Base-by-base conservation (phyloP, 2,329 filamentous ascomycete genomes). In the Trichoderma gracile region DNA sequence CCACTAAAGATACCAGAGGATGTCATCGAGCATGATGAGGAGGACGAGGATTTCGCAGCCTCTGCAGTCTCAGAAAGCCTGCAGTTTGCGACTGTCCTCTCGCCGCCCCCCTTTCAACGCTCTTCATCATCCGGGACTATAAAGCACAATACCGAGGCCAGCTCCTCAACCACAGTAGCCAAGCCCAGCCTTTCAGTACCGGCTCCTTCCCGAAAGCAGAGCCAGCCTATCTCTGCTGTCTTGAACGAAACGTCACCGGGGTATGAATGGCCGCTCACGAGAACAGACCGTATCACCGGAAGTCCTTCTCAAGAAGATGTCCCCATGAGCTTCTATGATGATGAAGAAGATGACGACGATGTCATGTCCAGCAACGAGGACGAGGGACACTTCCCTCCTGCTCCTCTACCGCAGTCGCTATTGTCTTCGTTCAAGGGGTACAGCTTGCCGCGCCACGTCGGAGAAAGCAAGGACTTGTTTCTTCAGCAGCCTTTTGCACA, bases 21-120 rank as follows among this genome's bases (percentile, higher is more conserved):
- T 7, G 69, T 70, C 33, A 74, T 73, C 8, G 83, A 84, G 62
- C 81, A 82, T 58, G 77, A 76, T 50, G 84, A 87, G 56, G 84
- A 88, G 66, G 85, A 88, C 68, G 84, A 86, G 67, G 87, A 87
- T 74, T 88, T 88, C 69, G 84, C 84, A n/a, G 81, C 79, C 4
- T 81, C 82, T 1, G 79, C 81, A 3, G 70, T 74, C 7, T 80
- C 80, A 0, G 83, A 85, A 60, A 76, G 66, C 2, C 75, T 78
- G 23, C 72, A 78, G 1, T 81, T 78, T 65, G 72, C 77, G 21
- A 83, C 82, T 1, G 74, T 77, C 46, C 74, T 86, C 17, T 86
- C 84, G 2, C 84, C 84, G 9, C 83, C 84, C 0, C 84, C 84
- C 0, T 77, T 79, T 49, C 79, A 78, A 66, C 79, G 80, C 23